Evolutionary conservation across 192 early-diverging fungal genomes (phyloP).

Genomic region (Coemansia reversa): DNA sequence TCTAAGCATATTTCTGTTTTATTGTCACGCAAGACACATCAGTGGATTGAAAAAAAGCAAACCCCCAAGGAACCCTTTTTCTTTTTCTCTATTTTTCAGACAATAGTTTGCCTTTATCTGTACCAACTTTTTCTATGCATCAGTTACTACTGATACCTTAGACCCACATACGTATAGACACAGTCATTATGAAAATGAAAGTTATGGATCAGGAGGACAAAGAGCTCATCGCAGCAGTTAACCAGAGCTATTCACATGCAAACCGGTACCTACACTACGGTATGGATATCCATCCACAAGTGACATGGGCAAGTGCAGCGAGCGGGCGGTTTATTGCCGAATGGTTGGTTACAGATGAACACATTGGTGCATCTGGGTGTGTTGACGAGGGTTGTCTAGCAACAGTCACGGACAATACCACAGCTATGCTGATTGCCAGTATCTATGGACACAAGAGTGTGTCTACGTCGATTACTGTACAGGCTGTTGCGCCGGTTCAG

Average conservation of each 20-base stretch:
- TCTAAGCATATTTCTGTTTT: conserved; percentile 4
- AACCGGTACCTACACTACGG: conserved; percentile 29
- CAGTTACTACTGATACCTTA: not conserved
- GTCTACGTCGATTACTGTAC: conserved; percentile 28
- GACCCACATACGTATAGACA: not conserved
- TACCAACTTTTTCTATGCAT: not conserved
- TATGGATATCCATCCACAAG: conserved; percentile 20
- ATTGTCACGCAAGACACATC: not conserved
- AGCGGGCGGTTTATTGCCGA: conserved; percentile 25
- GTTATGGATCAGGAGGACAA: conserved; percentile 9
- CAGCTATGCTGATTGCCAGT: conserved; percentile 27
- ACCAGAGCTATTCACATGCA: conserved; percentile 3
- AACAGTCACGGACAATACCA: conserved; percentile 43
- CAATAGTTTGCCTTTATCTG: not conserved
- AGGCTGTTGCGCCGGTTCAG: conserved; percentile 18
- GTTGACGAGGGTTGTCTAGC: conserved; percentile 39
- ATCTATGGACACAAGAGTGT: conserved; percentile 20
- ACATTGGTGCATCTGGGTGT: conserved; percentile 17
- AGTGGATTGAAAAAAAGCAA: not conserved
- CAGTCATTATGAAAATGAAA: not conserved
- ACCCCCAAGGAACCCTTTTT: not conserved
- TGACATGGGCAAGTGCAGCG: conserved; percentile 13
- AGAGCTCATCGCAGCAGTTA: conserved; percentile 10
- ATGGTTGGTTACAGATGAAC: conserved; percentile 31
- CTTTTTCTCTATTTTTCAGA: not conserved